These are phyloP conservation scores for Macrolepiota fuliginosa DNA, from an alignment of 768 basidiomycete species.

Conservation along the genomic window DNA sequence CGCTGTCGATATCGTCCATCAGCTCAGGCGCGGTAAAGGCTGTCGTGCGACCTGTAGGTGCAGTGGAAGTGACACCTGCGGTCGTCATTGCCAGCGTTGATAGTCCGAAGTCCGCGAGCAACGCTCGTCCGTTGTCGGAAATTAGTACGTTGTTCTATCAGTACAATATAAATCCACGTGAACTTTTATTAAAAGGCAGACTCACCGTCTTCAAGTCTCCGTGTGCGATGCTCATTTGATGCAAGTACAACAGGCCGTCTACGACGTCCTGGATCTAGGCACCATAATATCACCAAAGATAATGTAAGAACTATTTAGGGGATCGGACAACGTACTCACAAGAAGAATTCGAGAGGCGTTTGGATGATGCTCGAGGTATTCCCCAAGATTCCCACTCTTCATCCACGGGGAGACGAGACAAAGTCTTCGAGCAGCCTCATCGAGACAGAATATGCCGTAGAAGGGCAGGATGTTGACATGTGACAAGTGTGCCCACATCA, in stretches of 20 bases:
- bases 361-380: conserved; percentile 15
- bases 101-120: background rate
- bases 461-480: conserved; percentile 35
- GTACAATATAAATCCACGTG: background rate
- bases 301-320: background rate
- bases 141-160: background rate
- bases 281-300: too few relatives aligned
- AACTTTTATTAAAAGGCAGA: background rate
- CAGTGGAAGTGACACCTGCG: too few relatives aligned
- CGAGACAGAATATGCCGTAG: conserved; percentile 25
- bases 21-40: background rate
- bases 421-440: background rate
- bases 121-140: conserved; percentile 15
- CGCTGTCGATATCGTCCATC: background rate
- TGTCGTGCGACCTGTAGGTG: background rate
- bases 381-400: conserved; percentile 16
- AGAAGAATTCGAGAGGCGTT: conserved; percentile 14
- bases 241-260: conserved; percentile 5
- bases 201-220: background rate
- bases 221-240: background rate
- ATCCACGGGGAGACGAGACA: conserved; percentile 22
- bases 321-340: conserved; percentile 6
- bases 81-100: background rate
- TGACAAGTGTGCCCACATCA: conserved; percentile 29
- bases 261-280: background rate